Percentiles rank a stretch among this genome's conserved stretches.
These are phyloP conservation scores for Mortierella sp. DNA, from an alignment of 371 early-diverging fungal species.

Conservation along the genomic window DNA sequence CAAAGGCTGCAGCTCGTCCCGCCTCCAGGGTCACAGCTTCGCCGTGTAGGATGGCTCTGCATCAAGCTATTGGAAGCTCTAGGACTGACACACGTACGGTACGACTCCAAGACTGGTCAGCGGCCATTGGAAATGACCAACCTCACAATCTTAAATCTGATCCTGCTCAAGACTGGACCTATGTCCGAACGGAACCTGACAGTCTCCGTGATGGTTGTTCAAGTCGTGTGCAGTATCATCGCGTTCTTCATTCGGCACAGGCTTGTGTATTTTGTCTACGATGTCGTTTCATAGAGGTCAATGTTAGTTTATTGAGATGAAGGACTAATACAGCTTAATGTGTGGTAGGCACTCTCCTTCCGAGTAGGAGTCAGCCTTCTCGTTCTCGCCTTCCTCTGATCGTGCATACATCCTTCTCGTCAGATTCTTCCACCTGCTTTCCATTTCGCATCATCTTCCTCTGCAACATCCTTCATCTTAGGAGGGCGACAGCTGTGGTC, in stretches of 20 bases:
- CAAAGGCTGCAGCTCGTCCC: slow-evolving; percentile 2
- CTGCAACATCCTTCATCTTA: too few species aligned
- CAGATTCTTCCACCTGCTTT: too few species aligned
- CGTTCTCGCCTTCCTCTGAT: slow-evolving; percentile 63
- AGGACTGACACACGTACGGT: slow-evolving; percentile 64
- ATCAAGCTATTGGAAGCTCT: slow-evolving; percentile 56
- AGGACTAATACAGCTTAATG: not conserved
- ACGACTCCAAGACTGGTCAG: slow-evolving; percentile 72
- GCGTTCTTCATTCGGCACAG: slow-evolving; percentile 83
- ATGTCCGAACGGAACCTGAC: slow-evolving; percentile 78
- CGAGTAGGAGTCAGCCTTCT: slow-evolving; percentile 58
- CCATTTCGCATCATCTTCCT: slow-evolving; percentile 37
- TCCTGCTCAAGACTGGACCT: slow-evolving; percentile 81
- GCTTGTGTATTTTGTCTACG: slow-evolving; percentile 81
- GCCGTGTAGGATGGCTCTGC: slow-evolving; percentile 52
- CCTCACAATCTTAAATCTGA: slow-evolving; percentile 91
- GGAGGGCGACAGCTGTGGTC: slow-evolving; percentile 34
- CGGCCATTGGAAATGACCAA: slow-evolving; percentile 76
- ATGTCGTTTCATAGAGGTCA: slow-evolving; percentile 21
- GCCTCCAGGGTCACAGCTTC: slow-evolving; percentile 1
- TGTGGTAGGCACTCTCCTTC: not conserved
- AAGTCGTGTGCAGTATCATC: slow-evolving; percentile 68
- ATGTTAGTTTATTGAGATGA: not conserved
- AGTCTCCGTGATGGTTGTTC: slow-evolving; percentile 67
- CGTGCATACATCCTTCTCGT: too few species aligned